phyloP scores from a whole-genome alignment of 768 basidiomycete species.

The Leccinum barrowsii region DNA sequence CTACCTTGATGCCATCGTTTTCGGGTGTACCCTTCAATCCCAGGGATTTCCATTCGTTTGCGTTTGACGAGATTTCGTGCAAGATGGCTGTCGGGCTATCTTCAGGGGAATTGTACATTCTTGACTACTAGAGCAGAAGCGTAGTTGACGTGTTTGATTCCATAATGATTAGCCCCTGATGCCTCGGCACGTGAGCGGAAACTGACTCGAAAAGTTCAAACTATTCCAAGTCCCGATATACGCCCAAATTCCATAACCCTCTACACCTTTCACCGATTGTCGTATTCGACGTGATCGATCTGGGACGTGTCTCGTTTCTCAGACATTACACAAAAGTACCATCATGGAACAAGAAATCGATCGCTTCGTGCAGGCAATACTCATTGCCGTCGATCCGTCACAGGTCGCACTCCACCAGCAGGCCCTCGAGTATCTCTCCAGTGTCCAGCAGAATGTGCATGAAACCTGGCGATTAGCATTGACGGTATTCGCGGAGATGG shows the following conservation, averaged over 20 bases:
- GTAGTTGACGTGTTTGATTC: background rate
- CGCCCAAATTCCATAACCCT: background rate
- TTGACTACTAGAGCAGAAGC: slow-evolving; percentile 29
- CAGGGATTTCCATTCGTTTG: slow-evolving; percentile 41
- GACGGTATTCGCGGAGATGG: slow-evolving; percentile 63
- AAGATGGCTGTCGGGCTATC: slow-evolving; percentile 48
- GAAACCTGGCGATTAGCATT: slow-evolving; percentile 81
- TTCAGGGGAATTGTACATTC: slow-evolving; percentile 51
- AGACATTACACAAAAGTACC: slow-evolving; percentile 10
- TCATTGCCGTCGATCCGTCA: slow-evolving; percentile 79
- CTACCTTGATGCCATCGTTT: slow-evolving; percentile 42
- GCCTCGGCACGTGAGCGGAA: slow-evolving; percentile 24
- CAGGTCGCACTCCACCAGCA: slow-evolving; percentile 74
- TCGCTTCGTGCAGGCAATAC: slow-evolving; percentile 79
- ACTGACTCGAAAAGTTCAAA: slow-evolving; percentile 11
- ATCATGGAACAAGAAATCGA: slow-evolving; percentile 74
- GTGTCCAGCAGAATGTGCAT: slow-evolving; percentile 70
- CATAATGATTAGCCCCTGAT: slow-evolving; percentile 17
- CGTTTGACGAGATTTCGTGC: slow-evolving; percentile 56
- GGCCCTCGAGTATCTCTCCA: slow-evolving; percentile 79
- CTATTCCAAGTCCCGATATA: slow-evolving; percentile 3
- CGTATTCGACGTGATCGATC: slow-evolving; percentile 12
- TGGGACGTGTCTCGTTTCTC: slow-evolving; percentile 14
- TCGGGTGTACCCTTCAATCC: slow-evolving; percentile 51
- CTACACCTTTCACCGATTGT: background rate